phyloP scores from a whole-genome alignment of 495 filamentous ascomycete species.

The Lasiosphaeria hispida region DNA sequence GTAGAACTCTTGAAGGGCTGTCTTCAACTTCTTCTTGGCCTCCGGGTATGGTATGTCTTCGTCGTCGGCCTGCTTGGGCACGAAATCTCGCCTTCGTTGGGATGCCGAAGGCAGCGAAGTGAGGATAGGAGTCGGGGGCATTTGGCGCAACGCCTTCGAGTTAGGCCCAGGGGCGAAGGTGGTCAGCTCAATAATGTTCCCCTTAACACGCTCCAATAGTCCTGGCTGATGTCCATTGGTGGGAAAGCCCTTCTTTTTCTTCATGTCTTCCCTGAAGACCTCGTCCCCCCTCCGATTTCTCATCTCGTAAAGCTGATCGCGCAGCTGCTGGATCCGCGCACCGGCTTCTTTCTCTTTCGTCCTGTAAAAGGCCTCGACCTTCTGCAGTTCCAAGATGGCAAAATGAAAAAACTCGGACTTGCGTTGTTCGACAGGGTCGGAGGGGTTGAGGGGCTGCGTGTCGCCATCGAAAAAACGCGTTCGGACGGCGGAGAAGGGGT shows the following conservation, averaged over 20 bases:
- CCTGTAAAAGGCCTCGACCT: constrained; percentile 7
- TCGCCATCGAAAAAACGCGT: constrained; percentile 4
- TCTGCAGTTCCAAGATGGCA: constrained; percentile 2
- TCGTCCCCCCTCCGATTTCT: constrained; percentile 1
- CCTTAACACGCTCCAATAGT: not conserved
- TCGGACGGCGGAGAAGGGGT: constrained; percentile 2
- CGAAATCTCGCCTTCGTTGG: constrained; percentile 55
- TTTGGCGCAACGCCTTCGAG: constrained; percentile 40
- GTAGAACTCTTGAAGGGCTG: constrained; percentile 89
- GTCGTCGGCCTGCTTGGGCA: constrained; percentile 55
- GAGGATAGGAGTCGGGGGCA: constrained; percentile 39
- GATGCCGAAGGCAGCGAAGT: constrained; percentile 32
- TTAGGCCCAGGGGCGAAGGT: constrained; percentile 21
- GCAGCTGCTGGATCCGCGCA: not conserved
- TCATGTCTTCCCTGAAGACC: not conserved
- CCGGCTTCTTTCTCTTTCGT: not conserved
- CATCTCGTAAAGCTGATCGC: constrained; percentile 5
- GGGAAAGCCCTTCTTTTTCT: not conserved
- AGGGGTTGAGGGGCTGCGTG: not conserved
- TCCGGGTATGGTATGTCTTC: constrained; percentile 64
- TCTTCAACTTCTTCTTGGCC: constrained; percentile 89
- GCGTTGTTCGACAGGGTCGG: constrained; percentile 3
- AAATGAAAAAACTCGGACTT: constrained; percentile 10
- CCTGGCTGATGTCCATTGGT: not conserved
- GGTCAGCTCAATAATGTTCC: not conserved